These are phyloP conservation scores for Kockovaella imperatae DNA, from an alignment of 768 basidiomycete genomes.

Conservation along the genomic window DNA sequence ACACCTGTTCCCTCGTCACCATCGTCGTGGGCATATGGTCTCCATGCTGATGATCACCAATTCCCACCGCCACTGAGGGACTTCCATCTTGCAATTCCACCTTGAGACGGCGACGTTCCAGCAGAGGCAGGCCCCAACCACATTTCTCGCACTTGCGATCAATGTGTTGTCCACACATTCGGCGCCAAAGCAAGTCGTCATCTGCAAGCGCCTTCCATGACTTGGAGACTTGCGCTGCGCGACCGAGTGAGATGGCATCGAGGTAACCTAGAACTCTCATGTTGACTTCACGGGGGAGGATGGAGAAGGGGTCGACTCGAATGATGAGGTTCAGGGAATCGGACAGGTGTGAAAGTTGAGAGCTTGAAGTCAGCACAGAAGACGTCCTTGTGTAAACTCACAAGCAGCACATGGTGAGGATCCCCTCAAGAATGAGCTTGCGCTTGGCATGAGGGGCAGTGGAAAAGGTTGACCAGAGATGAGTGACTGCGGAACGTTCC, in stretches of 20 bases:
- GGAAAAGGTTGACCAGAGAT: conserved; percentile 94
- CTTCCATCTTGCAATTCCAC: conserved; percentile 35
- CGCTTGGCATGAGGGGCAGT: conserved; percentile 84
- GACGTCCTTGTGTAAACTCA: conserved; percentile 16
- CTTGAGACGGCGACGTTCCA: conserved; percentile 52
- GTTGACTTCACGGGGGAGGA: conserved; percentile 81
- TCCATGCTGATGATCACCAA: conserved; percentile 18
- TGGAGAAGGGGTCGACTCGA: conserved; percentile 85
- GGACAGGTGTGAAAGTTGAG: conserved; percentile 89
- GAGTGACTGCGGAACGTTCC: conserved; percentile 79
- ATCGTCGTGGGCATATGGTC: conserved; percentile 16
- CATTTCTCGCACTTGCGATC: conserved; percentile 94
- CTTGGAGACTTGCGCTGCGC: conserved; percentile 81
- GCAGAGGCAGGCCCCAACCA: conserved; percentile 89
- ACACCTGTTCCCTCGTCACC: conserved; percentile 27
- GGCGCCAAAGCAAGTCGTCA: conserved; percentile 89
- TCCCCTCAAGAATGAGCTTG: conserved; percentile 87
- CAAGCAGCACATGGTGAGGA: conserved; percentile 99
- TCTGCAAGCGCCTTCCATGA: conserved; percentile 84
- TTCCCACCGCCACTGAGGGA: conserved; percentile 26
- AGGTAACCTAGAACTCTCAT: conserved; percentile 80
- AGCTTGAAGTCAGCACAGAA: conserved; percentile 42
- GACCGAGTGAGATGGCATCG: conserved; percentile 85
- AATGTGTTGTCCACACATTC: conserved; percentile 97
- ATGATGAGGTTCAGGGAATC: conserved; percentile 86